phyloP scores from a whole-genome alignment of 2,329 filamentous ascomycete genomes.

The Epicoccum sorghinum region DNA sequence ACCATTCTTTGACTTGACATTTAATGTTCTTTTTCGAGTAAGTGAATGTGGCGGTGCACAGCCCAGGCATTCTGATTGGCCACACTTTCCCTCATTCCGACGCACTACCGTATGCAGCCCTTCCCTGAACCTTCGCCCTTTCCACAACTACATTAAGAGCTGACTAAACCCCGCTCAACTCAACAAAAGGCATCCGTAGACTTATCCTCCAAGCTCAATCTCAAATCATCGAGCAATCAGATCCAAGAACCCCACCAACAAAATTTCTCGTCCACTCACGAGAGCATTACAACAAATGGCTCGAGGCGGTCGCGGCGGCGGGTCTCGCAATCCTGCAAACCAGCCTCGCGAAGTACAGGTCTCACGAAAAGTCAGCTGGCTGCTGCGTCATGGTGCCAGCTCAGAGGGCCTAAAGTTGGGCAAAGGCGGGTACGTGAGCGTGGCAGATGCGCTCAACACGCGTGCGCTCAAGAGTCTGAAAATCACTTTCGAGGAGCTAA shows the following conservation, averaged over 20 bases:
- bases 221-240: not conserved
- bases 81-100: not conserved
- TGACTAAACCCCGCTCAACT: constrained; percentile 4
- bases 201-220: not conserved
- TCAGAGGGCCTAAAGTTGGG: constrained; percentile 65
- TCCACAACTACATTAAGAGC: not conserved
- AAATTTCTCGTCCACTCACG: constrained; percentile 28
- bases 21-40: too few relatives aligned
- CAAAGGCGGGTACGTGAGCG: constrained; percentile 65
- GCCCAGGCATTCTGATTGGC: not conserved
- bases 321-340: constrained; percentile 45
- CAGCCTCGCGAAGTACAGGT: constrained; percentile 53
- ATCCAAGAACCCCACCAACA: not conserved
- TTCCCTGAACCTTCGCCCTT: constrained; percentile 7
- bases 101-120: not conserved
- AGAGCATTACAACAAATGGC: constrained; percentile 26
- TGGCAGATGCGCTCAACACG: constrained; percentile 64
- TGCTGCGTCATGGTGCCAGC: constrained; percentile 67
- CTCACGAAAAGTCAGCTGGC: constrained; percentile 58
- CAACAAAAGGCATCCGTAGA: not conserved
- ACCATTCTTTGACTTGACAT: too few relatives aligned
- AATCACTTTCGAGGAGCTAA: constrained; percentile 77
- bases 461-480: constrained; percentile 70
- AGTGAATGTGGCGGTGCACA: not conserved
- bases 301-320: constrained; percentile 42